phyloP scores from a whole-genome alignment of 2,329 filamentous ascomycete species.

The Ophiostoma ips region DNA sequence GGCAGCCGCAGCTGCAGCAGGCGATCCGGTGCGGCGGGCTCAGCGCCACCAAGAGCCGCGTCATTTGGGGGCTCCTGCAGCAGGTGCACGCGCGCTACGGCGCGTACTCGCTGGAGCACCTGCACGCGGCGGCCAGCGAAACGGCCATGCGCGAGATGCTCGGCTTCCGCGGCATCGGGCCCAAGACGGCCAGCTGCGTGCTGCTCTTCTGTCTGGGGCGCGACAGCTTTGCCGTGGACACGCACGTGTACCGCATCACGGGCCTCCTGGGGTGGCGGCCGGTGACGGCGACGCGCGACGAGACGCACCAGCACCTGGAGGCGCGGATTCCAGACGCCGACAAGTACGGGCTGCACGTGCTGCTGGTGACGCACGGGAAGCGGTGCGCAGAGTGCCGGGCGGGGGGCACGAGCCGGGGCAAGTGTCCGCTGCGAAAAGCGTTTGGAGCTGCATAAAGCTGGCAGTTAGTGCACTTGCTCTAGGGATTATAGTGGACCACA shows the following conservation, averaged over 20 bases:
- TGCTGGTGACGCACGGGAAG: background rate
- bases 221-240: background rate
- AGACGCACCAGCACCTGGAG: background rate
- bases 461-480: too few relatives aligned
- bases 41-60: background rate
- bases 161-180: background rate
- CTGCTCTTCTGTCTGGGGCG: background rate
- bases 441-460: background rate
- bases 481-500: too few relatives aligned
- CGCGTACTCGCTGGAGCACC: background rate
- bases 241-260: constrained; percentile 1
- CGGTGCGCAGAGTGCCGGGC: background rate
- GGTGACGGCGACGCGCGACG: background rate
- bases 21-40: background rate
- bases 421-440: background rate
- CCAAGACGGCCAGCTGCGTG: constrained; percentile 1
- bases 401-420: background rate
- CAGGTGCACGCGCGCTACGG: background rate
- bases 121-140: background rate
- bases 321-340: background rate
- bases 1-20: background rate
- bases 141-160: constrained; percentile 1
- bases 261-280: background rate
- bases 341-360: background rate
- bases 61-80: background rate